These are phyloP conservation scores for Colletotrichum filicis DNA, from an alignment of 2,329 filamentous ascomycete species.

Conservation along the genomic window DNA sequence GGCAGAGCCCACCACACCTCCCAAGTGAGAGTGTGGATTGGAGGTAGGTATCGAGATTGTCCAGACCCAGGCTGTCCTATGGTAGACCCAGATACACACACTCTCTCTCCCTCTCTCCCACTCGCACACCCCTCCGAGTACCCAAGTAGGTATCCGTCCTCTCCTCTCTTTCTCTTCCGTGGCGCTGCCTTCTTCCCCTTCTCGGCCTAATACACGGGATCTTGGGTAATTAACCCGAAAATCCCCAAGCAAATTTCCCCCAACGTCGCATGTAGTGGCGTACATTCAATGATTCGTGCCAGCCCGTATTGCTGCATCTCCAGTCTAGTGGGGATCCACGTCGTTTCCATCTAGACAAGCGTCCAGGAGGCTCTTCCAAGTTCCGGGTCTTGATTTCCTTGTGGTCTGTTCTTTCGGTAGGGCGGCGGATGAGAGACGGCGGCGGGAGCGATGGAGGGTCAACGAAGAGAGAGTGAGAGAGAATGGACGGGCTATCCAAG, in stretches of 20 bases:
- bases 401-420: not conserved
- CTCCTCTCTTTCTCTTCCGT: not conserved
- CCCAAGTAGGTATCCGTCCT: not conserved
- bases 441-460: not conserved
- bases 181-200: not conserved
- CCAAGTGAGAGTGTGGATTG: constrained; percentile 6
- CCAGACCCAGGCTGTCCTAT: not conserved
- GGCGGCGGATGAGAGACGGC: constrained; percentile 16
- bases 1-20: constrained; percentile 17
- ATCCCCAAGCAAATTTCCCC: constrained; percentile 14
- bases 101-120: not conserved
- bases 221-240: constrained; percentile 19
- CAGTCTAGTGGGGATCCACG: not conserved
- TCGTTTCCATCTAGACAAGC: not conserved
- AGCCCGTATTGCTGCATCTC: constrained; percentile 7
- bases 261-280: constrained; percentile 17
- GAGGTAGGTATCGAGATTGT: not conserved
- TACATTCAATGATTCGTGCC: constrained; percentile 17
- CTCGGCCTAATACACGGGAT: constrained; percentile 15
- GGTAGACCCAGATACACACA: not conserved
- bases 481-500: not conserved
- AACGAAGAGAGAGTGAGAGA: not conserved
- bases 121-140: not conserved
- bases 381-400: not conserved
- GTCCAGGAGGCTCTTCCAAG: not conserved